Evolutionary conservation across 106 monocot species (phyloP).

Genomic region (Posidonia australis): DNA sequence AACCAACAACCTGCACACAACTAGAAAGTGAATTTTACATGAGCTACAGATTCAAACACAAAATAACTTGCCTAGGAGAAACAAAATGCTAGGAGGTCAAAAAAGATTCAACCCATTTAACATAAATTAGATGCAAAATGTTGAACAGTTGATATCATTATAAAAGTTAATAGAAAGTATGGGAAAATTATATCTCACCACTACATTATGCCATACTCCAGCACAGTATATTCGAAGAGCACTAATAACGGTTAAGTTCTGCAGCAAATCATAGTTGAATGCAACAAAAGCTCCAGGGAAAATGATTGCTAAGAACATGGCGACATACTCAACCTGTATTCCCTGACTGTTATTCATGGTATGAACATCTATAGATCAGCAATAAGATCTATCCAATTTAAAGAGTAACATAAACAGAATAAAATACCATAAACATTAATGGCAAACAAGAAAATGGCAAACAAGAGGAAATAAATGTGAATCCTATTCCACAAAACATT

Average conservation of each 20-base stretch:
- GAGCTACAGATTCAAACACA: background rate
- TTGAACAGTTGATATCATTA: background rate
- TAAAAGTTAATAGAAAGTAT: background rate
- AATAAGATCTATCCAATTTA: constrained; percentile 2
- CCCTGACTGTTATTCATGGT: constrained; percentile 51
- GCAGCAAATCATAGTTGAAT: constrained; percentile 59
- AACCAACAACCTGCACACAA: constrained; percentile 57
- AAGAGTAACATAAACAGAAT: background rate
- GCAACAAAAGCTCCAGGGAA: constrained; percentile 97
- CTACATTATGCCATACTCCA: constrained; percentile 90
- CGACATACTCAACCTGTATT: constrained; percentile 67
- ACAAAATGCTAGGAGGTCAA: background rate
- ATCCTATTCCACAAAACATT: background rate
- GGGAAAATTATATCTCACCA: constrained; percentile 35
- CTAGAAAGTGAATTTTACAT: constrained; percentile 17
- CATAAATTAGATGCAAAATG: background rate
- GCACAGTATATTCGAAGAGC: constrained; percentile 87
- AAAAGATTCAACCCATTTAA: background rate
- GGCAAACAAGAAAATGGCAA: background rate
- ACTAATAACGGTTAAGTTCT: constrained; percentile 35
- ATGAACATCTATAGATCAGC: constrained; percentile 4
- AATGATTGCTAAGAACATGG: constrained; percentile 62
- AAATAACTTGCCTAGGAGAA: background rate
- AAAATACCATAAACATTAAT: background rate
- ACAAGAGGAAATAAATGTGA: background rate